phyloP scores from a whole-genome alignment of 345 rosid genomes.

The Adansonia digitata region DNA sequence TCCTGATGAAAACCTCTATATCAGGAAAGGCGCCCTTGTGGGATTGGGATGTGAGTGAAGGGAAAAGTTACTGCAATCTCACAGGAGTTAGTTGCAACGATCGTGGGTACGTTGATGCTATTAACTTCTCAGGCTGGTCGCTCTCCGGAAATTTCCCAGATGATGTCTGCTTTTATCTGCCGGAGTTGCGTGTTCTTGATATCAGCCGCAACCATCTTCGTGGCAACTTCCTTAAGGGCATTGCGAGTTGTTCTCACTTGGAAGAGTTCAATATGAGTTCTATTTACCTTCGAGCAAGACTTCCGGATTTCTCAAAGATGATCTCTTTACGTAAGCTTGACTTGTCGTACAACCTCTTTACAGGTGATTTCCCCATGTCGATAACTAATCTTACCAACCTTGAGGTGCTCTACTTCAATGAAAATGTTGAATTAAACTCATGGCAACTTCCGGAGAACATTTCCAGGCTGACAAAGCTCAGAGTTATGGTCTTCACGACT shows the following conservation, averaged over 20 bases:
- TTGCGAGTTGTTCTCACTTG: conserved; percentile 64
- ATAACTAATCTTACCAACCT: conserved; percentile 57
- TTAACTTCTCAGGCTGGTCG: conserved; percentile 55
- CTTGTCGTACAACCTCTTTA: conserved; percentile 63
- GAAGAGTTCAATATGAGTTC: conserved; percentile 44
- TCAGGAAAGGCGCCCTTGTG: conserved; percentile 48
- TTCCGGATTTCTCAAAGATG: conserved; percentile 66
- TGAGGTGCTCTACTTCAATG: conserved; percentile 46
- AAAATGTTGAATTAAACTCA: conserved; percentile 38
- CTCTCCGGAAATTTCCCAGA: conserved; percentile 63
- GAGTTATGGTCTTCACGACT: conserved; percentile 58
- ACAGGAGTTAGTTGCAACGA: conserved; percentile 60
- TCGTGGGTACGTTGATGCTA: conserved; percentile 45
- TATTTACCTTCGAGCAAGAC: conserved; percentile 33
- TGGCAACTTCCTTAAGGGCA: conserved; percentile 46
- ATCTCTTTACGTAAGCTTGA: conserved; percentile 52
- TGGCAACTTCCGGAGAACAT: conserved; percentile 58
- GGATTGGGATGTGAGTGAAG: conserved; percentile 48
- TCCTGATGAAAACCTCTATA: conserved; percentile 48
- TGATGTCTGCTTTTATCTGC: conserved; percentile 65
- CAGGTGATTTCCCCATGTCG: conserved; percentile 59
- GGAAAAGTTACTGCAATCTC: conserved; percentile 51
- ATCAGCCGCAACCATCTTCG: conserved; percentile 49
- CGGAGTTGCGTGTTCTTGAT: conserved; percentile 57
- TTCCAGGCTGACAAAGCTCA: conserved; percentile 52